Conservation (phyloP, 2,329 filamentous ascomycete species). For the Coniochaeta prunicola region DNA sequence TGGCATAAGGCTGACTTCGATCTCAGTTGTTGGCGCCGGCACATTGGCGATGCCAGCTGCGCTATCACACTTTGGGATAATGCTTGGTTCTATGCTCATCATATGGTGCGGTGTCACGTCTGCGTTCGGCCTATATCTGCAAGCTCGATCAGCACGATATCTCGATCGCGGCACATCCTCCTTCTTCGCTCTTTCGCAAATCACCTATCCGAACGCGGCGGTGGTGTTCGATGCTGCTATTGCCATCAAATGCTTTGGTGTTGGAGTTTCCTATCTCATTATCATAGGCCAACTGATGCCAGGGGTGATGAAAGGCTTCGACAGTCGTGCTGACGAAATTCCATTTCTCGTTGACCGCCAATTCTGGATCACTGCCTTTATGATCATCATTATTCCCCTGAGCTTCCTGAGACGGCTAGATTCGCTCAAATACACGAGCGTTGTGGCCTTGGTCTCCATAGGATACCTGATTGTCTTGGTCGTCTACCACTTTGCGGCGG, state of each 20-base stretch:
- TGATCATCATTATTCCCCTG: constrained; percentile 91
- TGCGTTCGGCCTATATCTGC: constrained; percentile 90
- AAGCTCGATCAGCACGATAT: constrained; percentile 87
- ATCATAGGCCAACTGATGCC: constrained; percentile 99
- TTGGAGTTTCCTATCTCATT: constrained; percentile 94
- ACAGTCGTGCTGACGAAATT: constrained; percentile 51
- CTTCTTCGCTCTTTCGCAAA: constrained; percentile 94
- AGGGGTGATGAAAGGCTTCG: constrained; percentile 79
- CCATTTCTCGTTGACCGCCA: constrained; percentile 80
- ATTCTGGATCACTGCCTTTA: constrained; percentile 98
- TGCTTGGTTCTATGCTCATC: constrained; percentile 76
- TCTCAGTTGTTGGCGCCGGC: constrained; percentile 79
- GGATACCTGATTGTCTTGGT: constrained; percentile 90
- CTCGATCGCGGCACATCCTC: constrained; percentile 81
- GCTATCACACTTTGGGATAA: constrained; percentile 90
- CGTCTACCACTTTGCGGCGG: constrained; percentile 82
- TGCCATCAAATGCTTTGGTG: constrained; percentile 95
- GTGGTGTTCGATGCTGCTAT: constrained; percentile 95
- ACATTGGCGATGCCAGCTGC: constrained; percentile 94
- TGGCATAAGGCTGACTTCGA: constrained; percentile 6
- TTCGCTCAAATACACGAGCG: constrained; percentile 93
- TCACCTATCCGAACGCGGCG: constrained; percentile 93
- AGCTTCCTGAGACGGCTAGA: constrained; percentile 88
- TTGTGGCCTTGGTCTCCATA: constrained; percentile 86
- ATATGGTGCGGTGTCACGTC: constrained; percentile 85